Evolutionary conservation across 306 rosid species (phyloP).

Genomic region (Bauhinia variegata): DNA sequence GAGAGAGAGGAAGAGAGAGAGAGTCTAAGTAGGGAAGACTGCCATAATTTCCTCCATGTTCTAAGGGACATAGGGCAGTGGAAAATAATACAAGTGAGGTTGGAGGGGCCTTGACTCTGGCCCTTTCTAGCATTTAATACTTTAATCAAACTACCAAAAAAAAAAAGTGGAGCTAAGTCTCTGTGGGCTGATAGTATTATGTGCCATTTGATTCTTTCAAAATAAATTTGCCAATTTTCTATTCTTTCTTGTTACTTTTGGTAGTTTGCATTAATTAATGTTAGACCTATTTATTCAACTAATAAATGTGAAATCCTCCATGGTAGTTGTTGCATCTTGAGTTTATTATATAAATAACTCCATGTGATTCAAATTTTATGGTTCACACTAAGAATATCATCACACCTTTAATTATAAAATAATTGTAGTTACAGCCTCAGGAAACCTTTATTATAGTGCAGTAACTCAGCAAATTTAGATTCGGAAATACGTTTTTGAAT

Average conservation of each 20-base stretch:
- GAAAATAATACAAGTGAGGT: slow-evolving; percentile 68
- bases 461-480: too few relatives aligned
- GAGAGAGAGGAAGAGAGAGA: slow-evolving; percentile 43
- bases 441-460: too few relatives aligned
- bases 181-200: neutral
- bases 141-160: slow-evolving; percentile 35
- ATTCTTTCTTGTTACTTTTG: slow-evolving; percentile 21
- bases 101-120: slow-evolving; percentile 58
- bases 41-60: slow-evolving; percentile 98
- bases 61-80: slow-evolving; percentile 74
- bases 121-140: slow-evolving; percentile 55
- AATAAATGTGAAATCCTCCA: too few relatives aligned
- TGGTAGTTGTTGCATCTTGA: too few relatives aligned
- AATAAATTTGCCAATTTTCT: neutral
- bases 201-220: slow-evolving; percentile 22
- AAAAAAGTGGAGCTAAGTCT: neutral
- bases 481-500: too few relatives aligned
- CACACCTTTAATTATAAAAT: too few relatives aligned
- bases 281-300: too few relatives aligned
- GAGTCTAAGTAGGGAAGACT: slow-evolving; percentile 38
- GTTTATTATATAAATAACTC: too few relatives aligned
- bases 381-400: too few relatives aligned
- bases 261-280: neutral
- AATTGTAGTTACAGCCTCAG: too few relatives aligned
- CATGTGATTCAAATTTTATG: too few relatives aligned